Conservation (phyloP, 208 protist genomes). For the Leishmania turanica region DNA sequence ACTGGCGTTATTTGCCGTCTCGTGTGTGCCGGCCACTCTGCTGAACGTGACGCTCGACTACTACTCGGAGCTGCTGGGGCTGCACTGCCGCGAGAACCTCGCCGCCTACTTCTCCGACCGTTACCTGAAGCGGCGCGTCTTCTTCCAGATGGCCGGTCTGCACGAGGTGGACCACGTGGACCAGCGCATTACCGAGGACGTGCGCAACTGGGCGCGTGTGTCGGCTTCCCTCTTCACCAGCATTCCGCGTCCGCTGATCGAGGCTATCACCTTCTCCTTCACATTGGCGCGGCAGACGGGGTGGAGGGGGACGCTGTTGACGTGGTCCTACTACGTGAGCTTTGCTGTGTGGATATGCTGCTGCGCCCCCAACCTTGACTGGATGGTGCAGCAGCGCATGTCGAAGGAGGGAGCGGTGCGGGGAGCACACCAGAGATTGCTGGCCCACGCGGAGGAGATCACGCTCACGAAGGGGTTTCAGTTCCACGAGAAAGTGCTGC, state of each 20-base stretch:
- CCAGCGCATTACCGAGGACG: constrained; percentile 71
- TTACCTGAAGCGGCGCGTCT: constrained; percentile 68
- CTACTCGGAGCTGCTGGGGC: constrained; percentile 45
- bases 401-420: constrained; percentile 52
- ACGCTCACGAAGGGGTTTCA: constrained; percentile 45
- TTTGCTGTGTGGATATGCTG: constrained; percentile 32
- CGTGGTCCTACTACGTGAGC: constrained; percentile 48
- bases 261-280: constrained; percentile 58
- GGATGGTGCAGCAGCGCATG: constrained; percentile 48
- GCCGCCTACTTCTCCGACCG: constrained; percentile 52
- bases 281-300: constrained; percentile 37
- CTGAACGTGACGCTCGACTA: constrained; percentile 66
- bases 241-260: constrained; percentile 55
- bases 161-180: constrained; percentile 59
- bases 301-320: constrained; percentile 25
- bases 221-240: constrained; percentile 39
- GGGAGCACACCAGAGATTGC: constrained; percentile 45
- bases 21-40: constrained; percentile 50
- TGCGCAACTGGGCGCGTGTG: constrained; percentile 44
- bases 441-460: constrained; percentile 69
- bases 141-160: constrained; percentile 63
- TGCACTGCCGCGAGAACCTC: constrained; percentile 70
- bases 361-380: constrained; percentile 49
- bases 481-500: constrained; percentile 45
- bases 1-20: constrained; percentile 36